Percentiles rank a stretch among this genome's conserved stretches.
phyloP scores from a whole-genome alignment of 1,284 basidiomycete genomes.

The Laetiporus sulphureus region DNA sequence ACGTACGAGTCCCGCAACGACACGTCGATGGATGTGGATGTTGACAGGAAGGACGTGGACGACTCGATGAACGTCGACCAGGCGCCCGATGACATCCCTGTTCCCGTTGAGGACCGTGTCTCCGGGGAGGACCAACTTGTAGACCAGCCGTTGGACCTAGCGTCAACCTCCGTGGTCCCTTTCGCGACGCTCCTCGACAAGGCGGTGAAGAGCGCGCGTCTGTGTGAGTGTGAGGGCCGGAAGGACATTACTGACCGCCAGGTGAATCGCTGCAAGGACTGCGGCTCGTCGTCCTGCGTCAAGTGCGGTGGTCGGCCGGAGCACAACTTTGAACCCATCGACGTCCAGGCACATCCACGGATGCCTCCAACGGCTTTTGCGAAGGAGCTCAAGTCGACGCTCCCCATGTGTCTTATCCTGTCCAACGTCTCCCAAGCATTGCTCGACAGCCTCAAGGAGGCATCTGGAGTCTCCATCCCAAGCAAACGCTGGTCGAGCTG shows the following conservation, averaged over 20 bases:
- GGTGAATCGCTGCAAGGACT: slow-evolving; percentile 70
- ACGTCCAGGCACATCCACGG: slow-evolving; percentile 43
- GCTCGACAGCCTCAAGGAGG: slow-evolving; percentile 46
- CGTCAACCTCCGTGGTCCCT: slow-evolving; percentile 41
- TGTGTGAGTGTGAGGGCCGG: slow-evolving; percentile 88
- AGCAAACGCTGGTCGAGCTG: slow-evolving; percentile 59
- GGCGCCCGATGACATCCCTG: slow-evolving; percentile 15
- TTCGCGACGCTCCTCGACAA: slow-evolving; percentile 56
- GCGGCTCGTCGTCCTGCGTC: slow-evolving; percentile 78
- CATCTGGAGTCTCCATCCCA: slow-evolving; percentile 38
- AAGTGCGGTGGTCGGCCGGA: slow-evolving; percentile 88
- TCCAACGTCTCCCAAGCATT: slow-evolving; percentile 44
- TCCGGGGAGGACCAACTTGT: slow-evolving; percentile 65
- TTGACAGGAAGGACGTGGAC: slow-evolving; percentile 22
- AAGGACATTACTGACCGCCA: slow-evolving; percentile 65
- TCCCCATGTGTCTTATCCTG: slow-evolving; percentile 84
- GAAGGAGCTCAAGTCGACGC: slow-evolving; percentile 66
- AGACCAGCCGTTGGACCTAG: slow-evolving; percentile 62
- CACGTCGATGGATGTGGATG: slow-evolving; percentile 29
- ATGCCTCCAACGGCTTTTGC: slow-evolving; percentile 70
- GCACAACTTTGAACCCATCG: slow-evolving; percentile 63
- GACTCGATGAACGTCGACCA: slow-evolving; percentile 22
- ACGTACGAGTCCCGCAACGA: slow-evolving; percentile 56
- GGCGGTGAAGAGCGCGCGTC: slow-evolving; percentile 68
- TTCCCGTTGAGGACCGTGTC: slow-evolving; percentile 44